A percentile compares a stretch with the other conserved stretches of the same genome.
Evolutionary conservation across 345 rosid species (phyloP).

Genomic region (Limnanthes douglasii): DNA sequence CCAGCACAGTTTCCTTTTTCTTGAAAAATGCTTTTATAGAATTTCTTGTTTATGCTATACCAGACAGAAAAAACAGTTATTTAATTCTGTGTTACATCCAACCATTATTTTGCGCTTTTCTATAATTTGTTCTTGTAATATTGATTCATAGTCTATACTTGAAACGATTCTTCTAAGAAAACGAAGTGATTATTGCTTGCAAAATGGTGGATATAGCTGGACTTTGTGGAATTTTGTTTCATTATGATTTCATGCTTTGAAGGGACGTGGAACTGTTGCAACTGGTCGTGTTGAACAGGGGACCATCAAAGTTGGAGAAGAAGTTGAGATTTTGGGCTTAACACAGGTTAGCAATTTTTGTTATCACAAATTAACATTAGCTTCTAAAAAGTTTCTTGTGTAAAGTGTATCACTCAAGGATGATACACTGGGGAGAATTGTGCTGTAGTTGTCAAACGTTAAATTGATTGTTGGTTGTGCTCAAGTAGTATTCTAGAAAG

Average conservation of each 20-base stretch:
- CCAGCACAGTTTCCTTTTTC: not conserved
- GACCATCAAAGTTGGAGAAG: conserved; percentile 83
- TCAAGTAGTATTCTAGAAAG: not conserved
- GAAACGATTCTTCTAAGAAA: no score
- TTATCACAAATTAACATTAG: not conserved
- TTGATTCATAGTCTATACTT: no score
- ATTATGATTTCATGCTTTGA: conserved; percentile 9
- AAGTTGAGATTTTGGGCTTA: conserved; percentile 81
- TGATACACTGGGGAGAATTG: no score
- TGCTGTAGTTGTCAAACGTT: not conserved
- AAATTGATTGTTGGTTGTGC: not conserved
- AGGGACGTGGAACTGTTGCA: conserved; percentile 96
- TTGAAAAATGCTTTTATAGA: not conserved
- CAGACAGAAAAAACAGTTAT: not conserved
- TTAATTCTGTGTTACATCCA: no score
- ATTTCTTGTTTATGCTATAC: not conserved
- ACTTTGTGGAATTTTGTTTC: not conserved
- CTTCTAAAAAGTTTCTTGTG: no score
- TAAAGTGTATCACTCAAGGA: no score
- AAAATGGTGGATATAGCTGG: not conserved
- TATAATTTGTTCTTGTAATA: no score
- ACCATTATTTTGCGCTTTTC: no score
- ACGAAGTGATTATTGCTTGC: no score
- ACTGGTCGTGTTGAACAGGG: conserved; percentile 95
- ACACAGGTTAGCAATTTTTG: conserved; percentile 24